These are phyloP conservation scores for Pseudogymnoascus sp. DNA, from an alignment of 2,329 filamentous ascomycete species.

Conservation along the genomic window DNA sequence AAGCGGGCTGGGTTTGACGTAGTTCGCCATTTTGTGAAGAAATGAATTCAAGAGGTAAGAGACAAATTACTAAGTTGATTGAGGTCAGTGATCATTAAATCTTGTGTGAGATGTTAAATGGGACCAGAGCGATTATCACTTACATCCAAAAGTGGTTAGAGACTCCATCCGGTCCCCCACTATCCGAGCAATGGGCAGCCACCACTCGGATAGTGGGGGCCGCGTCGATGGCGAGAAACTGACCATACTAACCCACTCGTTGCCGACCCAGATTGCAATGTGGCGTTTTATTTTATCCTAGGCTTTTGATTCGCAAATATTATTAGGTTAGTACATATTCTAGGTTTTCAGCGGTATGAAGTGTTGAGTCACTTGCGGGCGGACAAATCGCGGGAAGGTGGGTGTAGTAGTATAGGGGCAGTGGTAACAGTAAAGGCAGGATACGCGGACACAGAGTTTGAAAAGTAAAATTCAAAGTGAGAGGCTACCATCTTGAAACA, in stretches of 20 bases:
- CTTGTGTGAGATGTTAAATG: background rate
- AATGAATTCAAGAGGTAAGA: background rate
- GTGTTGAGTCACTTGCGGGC: background rate
- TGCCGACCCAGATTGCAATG: background rate
- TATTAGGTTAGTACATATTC: background rate
- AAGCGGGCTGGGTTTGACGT: slow-evolving; percentile 10
- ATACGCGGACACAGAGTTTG: background rate
- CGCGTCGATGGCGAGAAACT: background rate
- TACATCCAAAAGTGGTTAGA: background rate
- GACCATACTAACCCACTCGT: background rate
- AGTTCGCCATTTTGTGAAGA: background rate
- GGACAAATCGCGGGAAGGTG: background rate
- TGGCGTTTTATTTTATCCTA: background rate
- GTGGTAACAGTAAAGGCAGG: too few relatives aligned
- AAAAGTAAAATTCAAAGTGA: background rate
- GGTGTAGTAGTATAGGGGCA: background rate
- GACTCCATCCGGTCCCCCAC: background rate
- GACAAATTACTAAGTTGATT: background rate
- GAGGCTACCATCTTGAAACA: background rate
- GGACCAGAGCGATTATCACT: background rate
- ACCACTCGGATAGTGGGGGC: background rate
- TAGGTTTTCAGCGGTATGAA: background rate
- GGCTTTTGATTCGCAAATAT: background rate
- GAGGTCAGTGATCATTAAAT: background rate
- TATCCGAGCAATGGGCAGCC: background rate